Percentiles rank a stretch among this genome's conserved stretches.
Conservation (phyloP, 768 basidiomycete species). For the Russula abietina region DNA sequence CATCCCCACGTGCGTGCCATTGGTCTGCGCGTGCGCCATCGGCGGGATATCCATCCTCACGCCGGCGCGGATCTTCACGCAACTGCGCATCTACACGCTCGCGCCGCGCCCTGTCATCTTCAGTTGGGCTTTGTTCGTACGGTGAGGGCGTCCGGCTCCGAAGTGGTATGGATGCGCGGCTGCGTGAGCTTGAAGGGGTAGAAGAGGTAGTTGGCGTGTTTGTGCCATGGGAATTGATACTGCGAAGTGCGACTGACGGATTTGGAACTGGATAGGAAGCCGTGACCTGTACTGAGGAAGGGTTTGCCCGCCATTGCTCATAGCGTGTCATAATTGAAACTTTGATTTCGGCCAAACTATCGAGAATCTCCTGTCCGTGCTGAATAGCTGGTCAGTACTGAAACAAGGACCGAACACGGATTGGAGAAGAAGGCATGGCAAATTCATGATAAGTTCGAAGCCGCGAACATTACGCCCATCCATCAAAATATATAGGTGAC, state of each 20-base stretch:
- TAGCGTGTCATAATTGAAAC: conserved; percentile 56
- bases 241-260: not conserved
- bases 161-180: conserved; percentile 14
- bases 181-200: conserved; percentile 24
- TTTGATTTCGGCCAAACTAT: conserved; percentile 59
- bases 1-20: conserved; percentile 24
- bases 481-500: not conserved
- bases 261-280: not conserved
- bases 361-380: conserved; percentile 74
- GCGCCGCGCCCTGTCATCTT: conserved; percentile 37
- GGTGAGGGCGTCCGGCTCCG: conserved; percentile 22
- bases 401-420: conserved; percentile 5
- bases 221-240: conserved; percentile 3
- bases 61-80: conserved; percentile 19
- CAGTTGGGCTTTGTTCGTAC: conserved; percentile 28
- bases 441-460: not conserved
- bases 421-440: not conserved
- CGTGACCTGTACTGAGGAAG: not conserved
- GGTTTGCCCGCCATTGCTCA: conserved; percentile 47
- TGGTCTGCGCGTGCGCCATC: not conserved
- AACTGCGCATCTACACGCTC: conserved; percentile 33
- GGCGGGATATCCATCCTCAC: conserved; percentile 1
- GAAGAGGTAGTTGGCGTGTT: conserved; percentile 19
- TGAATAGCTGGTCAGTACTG: conserved; percentile 31
- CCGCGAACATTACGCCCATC: not conserved